These are phyloP conservation scores for Citrus australasica DNA, from an alignment of 345 rosid species.

Conservation along the genomic window DNA sequence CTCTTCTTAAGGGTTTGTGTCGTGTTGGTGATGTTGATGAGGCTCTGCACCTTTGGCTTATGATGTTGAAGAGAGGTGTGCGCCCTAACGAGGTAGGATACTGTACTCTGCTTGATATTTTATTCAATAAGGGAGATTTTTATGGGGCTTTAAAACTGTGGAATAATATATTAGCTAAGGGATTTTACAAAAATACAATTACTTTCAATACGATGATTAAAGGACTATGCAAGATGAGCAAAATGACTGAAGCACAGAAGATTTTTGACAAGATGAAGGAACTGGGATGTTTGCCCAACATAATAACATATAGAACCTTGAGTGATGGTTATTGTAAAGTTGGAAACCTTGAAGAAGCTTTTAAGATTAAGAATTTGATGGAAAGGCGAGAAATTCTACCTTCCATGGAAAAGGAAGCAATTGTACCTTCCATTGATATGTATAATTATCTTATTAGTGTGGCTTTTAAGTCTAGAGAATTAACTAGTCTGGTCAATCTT, in stretches of 20 bases:
- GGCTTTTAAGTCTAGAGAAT: conserved; percentile 46
- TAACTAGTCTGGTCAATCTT: conserved; percentile 36
- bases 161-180: conserved; percentile 64
- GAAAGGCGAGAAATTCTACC: conserved; percentile 46
- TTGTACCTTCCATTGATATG: conserved; percentile 51
- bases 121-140: conserved; percentile 66
- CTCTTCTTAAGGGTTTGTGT: conserved; percentile 73
- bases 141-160: conserved; percentile 60
- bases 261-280: conserved; percentile 48
- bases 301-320: conserved; percentile 63
- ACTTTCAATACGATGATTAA: conserved; percentile 72
- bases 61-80: conserved; percentile 58
- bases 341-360: conserved; percentile 67
- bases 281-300: conserved; percentile 61
- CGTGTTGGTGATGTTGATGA: conserved; percentile 51
- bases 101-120: conserved; percentile 66
- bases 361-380: conserved; percentile 44
- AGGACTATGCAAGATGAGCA: conserved; percentile 67
- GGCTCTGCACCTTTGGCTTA: conserved; percentile 56
- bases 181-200: conserved; percentile 43
- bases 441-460: conserved; percentile 61
- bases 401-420: conserved; percentile 44
- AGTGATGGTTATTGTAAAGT: conserved; percentile 71
- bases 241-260: conserved; percentile 68
- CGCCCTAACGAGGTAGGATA: conserved; percentile 49